These are phyloP conservation scores for Ochetophila trinervis DNA, from an alignment of 306 rosid genomes.

Conservation along the genomic window DNA sequence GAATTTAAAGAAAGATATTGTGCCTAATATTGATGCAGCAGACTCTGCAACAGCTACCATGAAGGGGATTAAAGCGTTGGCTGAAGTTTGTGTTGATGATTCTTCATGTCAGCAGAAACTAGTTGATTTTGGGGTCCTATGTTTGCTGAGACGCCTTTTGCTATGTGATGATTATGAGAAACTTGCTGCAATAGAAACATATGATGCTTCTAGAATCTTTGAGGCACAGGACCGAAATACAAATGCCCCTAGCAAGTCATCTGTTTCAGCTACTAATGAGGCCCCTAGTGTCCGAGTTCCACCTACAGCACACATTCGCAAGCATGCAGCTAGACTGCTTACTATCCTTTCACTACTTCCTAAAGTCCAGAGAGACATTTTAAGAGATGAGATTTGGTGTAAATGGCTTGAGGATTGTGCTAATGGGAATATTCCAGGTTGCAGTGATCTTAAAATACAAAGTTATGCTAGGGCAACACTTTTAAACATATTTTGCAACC, in stretches of 20 bases:
- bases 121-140: constrained; percentile 66
- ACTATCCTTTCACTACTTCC: constrained; percentile 80
- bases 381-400: constrained; percentile 64
- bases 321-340: constrained; percentile 88
- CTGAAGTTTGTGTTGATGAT: constrained; percentile 77
- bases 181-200: constrained; percentile 82
- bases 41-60: constrained; percentile 90
- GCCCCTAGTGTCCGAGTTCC: constrained; percentile 83
- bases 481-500: constrained; percentile 55
- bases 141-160: constrained; percentile 80
- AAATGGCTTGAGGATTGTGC: constrained; percentile 95
- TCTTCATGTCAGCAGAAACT: constrained; percentile 51
- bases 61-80: constrained; percentile 86
- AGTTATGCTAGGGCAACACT: constrained; percentile 89
- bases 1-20: constrained; percentile 54
- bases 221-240: constrained; percentile 59
- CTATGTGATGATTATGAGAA: constrained; percentile 88
- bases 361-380: constrained; percentile 64
- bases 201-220: constrained; percentile 73
- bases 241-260: constrained; percentile 38
- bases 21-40: constrained; percentile 77
- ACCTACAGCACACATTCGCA: constrained; percentile 88
- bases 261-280: constrained; percentile 43
- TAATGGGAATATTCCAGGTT: constrained; percentile 76
- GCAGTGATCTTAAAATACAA: constrained; percentile 78